Base-by-base conservation (phyloP, 176 grass and related monocot genomes). In the Juncus effusus region DNA sequence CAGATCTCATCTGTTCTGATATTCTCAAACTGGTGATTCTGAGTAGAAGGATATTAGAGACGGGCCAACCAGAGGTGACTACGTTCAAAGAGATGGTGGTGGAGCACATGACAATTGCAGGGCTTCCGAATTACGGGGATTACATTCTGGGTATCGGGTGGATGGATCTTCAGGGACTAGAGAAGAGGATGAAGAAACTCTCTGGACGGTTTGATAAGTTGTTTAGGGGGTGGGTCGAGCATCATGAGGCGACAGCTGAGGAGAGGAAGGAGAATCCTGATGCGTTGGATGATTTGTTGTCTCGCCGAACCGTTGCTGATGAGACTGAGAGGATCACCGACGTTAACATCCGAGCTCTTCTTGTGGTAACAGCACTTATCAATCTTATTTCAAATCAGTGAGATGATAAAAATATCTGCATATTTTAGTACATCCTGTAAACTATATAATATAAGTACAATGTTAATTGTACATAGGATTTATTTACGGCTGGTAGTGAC, bases 151-250 rank as follows among this genome's bases (percentile, higher is more conserved):
- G 64, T 16, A 44, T 82, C 0, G 59, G 54, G 35, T 77, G 80
- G 80, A 77, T 82, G 80, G 80, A 77, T 70, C 66, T 82, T 54
- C 80, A 73, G 16, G 60, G 80, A 10, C 38, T 72, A 3, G 56
- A 72, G 58, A 51, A 56, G 65, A 56, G 51, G 39, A 38, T 73
- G 65, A 70, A 51, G 13, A 42, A 41, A 7, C 19, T 82, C 12
- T 49, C 54, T 6, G 38, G 2, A 2, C 56, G 72, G 39, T 63
- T 81, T 6, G 79, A 77, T 40, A 3, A 37, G 40, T 49, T 82
- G 65, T 54, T 41, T 3, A 72, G 44, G 16, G 55, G 12, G 40
- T 54, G 70, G 59, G 9, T 77, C 49, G 74, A 50, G 16, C 65
- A 70, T 47, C 80, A 82, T 13, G 65, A 71, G 39, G 63, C 79